These are phyloP conservation scores for Zymoseptoria crescenta DNA, from an alignment of 2,329 filamentous ascomycete genomes.

Conservation along the genomic window DNA sequence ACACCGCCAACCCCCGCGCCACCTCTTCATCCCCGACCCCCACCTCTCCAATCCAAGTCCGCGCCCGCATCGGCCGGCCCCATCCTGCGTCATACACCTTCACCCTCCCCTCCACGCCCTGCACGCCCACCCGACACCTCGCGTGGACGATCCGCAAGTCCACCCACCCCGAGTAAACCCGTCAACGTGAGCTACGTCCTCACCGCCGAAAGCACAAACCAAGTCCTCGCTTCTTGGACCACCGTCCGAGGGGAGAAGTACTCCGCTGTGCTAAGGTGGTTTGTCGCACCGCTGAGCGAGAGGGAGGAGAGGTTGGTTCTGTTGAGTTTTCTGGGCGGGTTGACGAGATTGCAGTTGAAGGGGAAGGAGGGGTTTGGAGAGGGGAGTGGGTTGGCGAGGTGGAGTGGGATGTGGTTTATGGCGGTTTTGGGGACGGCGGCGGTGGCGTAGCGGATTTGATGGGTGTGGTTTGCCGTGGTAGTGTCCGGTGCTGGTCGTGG, in stretches of 20 bases:
- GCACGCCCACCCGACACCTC: background rate
- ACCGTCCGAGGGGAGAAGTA: constrained; percentile 2
- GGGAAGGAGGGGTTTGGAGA: constrained; percentile 4
- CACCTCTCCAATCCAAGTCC: constrained; percentile 1
- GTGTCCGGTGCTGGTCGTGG: too few species aligned
- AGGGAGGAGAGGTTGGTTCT: constrained; percentile 6
- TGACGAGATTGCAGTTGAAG: constrained; percentile 8
- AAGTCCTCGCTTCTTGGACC: constrained; percentile 3
- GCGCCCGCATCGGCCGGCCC: constrained; percentile 4
- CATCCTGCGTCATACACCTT: constrained; percentile 5
- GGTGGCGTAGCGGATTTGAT: constrained; percentile 5
- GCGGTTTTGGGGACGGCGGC: constrained; percentile 7
- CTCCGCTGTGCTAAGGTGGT: constrained; percentile 2
- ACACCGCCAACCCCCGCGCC: background rate
- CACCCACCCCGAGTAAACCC: background rate
- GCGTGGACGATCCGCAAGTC: constrained; percentile 2
- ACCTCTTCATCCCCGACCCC: background rate
- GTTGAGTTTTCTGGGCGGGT: constrained; percentile 7
- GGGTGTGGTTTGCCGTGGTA: too few species aligned
- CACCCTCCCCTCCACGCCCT: constrained; percentile 2
- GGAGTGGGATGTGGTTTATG: constrained; percentile 10
- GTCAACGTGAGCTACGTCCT: constrained; percentile 2
- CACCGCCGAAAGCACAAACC: constrained; percentile 3
- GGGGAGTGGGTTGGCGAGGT: constrained; percentile 1
- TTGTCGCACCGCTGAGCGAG: background rate